Conservation (phyloP, 192 early-diverging fungal genomes). For the Coemansia sp. region DNA sequence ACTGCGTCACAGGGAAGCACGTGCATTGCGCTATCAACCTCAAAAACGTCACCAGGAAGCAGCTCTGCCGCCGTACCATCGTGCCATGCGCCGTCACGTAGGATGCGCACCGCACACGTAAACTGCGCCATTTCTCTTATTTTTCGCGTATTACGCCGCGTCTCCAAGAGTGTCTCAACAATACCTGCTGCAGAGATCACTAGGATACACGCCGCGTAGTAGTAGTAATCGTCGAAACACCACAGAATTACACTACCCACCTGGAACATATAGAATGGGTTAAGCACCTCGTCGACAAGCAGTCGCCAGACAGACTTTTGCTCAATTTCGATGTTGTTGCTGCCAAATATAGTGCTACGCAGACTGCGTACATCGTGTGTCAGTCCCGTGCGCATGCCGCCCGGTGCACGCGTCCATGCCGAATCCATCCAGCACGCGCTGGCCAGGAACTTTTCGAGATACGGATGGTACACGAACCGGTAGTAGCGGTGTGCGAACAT, state of each 20-base stretch:
- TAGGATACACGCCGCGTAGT: slow-evolving; percentile 92
- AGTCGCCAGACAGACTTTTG: slow-evolving; percentile 61
- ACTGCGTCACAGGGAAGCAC: slow-evolving; percentile 90
- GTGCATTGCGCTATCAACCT: slow-evolving; percentile 62
- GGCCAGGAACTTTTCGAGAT: slow-evolving; percentile 44
- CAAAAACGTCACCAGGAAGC: slow-evolving; percentile 94
- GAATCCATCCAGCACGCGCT: slow-evolving; percentile 52
- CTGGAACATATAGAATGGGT: slow-evolving; percentile 85
- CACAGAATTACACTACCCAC: slow-evolving; percentile 72
- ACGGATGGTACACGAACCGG: slow-evolving; percentile 52
- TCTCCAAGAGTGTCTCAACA: slow-evolving; percentile 74
- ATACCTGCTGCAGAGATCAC: slow-evolving; percentile 81
- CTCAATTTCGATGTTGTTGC: slow-evolving; percentile 70
- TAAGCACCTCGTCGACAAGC: slow-evolving; percentile 69
- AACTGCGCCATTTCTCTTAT: slow-evolving; percentile 89
- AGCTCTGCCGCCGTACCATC: slow-evolving; percentile 69
- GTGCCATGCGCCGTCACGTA: slow-evolving; percentile 59
- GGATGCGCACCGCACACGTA: slow-evolving; percentile 72
- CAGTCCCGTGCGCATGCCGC: slow-evolving; percentile 53
- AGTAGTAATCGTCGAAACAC: slow-evolving; percentile 91
- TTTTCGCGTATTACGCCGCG: slow-evolving; percentile 61
- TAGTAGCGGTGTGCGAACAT: slow-evolving; percentile 54
- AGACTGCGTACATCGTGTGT: slow-evolving; percentile 53
- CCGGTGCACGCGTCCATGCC: slow-evolving; percentile 39
- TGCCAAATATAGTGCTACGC: slow-evolving; percentile 66